phyloP scores from a whole-genome alignment of 73 alveolate genomes.

The Paramecium pentaurelia region DNA sequence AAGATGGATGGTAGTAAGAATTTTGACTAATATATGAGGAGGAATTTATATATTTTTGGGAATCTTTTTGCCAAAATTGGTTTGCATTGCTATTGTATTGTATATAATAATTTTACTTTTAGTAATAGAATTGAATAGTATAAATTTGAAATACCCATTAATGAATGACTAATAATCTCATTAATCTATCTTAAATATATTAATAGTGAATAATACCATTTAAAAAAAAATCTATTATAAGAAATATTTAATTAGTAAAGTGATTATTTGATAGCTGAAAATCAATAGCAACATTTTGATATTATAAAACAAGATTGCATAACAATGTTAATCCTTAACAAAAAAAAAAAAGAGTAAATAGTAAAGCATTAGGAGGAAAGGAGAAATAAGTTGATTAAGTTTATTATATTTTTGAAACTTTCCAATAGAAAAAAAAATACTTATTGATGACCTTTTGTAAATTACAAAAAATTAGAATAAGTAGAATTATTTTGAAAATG shows the following conservation, averaged over 20 bases:
- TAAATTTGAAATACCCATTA: not conserved
- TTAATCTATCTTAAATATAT: not conserved
- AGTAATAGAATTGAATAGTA: not conserved
- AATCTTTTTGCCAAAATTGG: not conserved
- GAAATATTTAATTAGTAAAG: not conserved
- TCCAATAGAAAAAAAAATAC: not conserved
- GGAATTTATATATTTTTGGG: not conserved
- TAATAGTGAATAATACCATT: not conserved
- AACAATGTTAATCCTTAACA: not conserved
- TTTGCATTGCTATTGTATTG: not conserved
- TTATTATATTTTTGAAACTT: no score
- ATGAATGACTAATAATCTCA: not conserved
- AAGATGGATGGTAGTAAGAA: not conserved
- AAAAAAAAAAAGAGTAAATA: no score
- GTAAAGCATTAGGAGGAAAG: not conserved
- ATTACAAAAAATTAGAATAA: not conserved
- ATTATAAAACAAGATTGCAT: not conserved
- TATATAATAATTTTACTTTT: not conserved
- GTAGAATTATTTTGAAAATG: not conserved
- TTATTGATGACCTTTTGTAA: no score
- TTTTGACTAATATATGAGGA: not conserved
- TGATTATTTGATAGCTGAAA: not conserved
- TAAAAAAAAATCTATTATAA: not conserved
- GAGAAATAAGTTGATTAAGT: not conserved
- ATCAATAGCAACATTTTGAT: not conserved